Conservation (phyloP, 257 asterid species). For the Solanum chiquidenum region DNA sequence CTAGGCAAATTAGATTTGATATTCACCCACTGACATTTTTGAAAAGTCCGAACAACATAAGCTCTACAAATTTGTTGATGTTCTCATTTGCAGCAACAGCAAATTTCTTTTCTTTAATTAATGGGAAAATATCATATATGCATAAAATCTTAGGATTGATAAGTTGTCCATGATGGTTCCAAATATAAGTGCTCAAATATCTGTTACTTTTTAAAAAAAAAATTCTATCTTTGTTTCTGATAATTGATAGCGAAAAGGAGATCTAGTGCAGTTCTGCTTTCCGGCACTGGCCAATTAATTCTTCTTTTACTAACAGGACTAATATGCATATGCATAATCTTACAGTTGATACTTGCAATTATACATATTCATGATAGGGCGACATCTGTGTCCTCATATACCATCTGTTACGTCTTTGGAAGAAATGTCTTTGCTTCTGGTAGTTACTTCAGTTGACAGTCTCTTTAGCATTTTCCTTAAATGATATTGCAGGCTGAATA, state of each 20-base stretch:
- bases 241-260: not conserved
- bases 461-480: not conserved
- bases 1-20: not conserved
- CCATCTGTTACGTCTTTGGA: not conserved
- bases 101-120: not conserved
- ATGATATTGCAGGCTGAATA: constrained; percentile 66
- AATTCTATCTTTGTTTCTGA: not conserved
- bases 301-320: not conserved
- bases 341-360: not conserved
- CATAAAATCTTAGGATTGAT: not conserved
- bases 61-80: not conserved
- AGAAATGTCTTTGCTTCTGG: not conserved
- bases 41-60: not conserved
- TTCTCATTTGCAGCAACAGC: not conserved
- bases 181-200: not conserved
- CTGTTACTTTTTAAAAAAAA: not conserved
- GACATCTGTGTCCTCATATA: not conserved
- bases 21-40: not conserved
- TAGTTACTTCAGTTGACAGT: not conserved
- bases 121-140: not conserved
- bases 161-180: not conserved
- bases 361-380: not conserved
- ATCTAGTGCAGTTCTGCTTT: not conserved
- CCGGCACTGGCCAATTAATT: not conserved
- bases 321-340: not conserved